Conservation (phyloP, 768 basidiomycete species). For the Postia placenta region DNA sequence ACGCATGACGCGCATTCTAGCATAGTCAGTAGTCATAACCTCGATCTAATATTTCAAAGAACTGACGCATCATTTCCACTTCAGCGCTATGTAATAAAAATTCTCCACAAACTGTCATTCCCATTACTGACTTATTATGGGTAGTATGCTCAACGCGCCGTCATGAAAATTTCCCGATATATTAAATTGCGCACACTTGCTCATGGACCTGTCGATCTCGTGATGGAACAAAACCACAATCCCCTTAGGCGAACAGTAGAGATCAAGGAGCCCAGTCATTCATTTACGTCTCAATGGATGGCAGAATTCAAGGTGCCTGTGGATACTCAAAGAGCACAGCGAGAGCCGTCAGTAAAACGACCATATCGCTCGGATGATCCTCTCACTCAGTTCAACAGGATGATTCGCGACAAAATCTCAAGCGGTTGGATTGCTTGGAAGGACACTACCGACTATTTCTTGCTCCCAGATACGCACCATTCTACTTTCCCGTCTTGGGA, state of each 20-base stretch:
- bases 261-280: slow-evolving; percentile 39
- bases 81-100: slow-evolving; percentile 53
- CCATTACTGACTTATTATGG: too few species aligned
- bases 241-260: slow-evolving; percentile 52
- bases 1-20: slow-evolving; percentile 58
- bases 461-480: slow-evolving; percentile 38
- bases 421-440: slow-evolving; percentile 72
- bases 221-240: slow-evolving; percentile 57
- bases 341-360: slow-evolving; percentile 38
- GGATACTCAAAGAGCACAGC: slow-evolving; percentile 25
- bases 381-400: slow-evolving; percentile 1
- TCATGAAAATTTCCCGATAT: slow-evolving; percentile 72
- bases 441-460: slow-evolving; percentile 37
- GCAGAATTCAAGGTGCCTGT: slow-evolving; percentile 47
- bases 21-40: slow-evolving; percentile 45
- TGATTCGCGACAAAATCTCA: slow-evolving; percentile 42
- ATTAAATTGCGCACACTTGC: slow-evolving; percentile 79
- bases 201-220: slow-evolving; percentile 47
- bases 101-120: neutral
- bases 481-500: slow-evolving; percentile 63
- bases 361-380: neutral
- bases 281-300: slow-evolving; percentile 52
- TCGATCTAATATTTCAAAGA: neutral
- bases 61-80: slow-evolving; percentile 6
- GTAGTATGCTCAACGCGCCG: slow-evolving; percentile 66